Base-by-base conservation (phyloP, 805 yeast species). In the Pachysolen tannophilus region DNA sequence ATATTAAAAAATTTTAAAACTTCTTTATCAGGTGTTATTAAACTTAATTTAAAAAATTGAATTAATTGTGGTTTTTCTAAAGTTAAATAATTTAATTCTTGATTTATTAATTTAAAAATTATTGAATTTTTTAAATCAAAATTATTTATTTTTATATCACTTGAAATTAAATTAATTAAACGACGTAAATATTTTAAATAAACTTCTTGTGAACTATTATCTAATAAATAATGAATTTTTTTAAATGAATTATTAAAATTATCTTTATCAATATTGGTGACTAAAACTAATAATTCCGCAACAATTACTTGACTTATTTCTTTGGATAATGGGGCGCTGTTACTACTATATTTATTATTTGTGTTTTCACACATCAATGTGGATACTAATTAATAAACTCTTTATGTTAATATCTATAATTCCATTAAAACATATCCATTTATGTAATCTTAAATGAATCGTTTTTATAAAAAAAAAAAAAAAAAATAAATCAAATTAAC, bases 241-340 rank as follows among this genome's bases (percentile, higher is more conserved):
- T 50, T 45, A 32, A 53, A 48, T 19, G 66, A 58, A 15, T 55
- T 40, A 17, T 55, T 57, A 48, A 67, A 61, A 52, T 66, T 68
- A 16, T 55, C 53, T 17, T 55, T 54, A 21, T 61, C 52, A 41
- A 68, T 55, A 16, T 72, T 65, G 26, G 71, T 58, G 33, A 69
- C 56, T 32, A 77, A 55, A 32, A 78, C 61, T 14, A 72, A 62
- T 28, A 79, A 49, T 53, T 79, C 85, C 24, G 75, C 67, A 39
- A 66, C 49, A 30, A 67, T 55, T 34, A 72, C 61, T 41, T 55
- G 57, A 8, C 32, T 27, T 24, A 34, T 21, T 18, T 34, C 37
- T 10, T 19, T 29, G 6, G 37, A 34, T 10, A 28, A 20, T 15
- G 21, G 23, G 19, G 18, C 14, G 26, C 26, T 23, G 13, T 23